These are phyloP conservation scores for Picochlorum sp. DNA, from an alignment of 139 green algal species.

Conservation along the genomic window DNA sequence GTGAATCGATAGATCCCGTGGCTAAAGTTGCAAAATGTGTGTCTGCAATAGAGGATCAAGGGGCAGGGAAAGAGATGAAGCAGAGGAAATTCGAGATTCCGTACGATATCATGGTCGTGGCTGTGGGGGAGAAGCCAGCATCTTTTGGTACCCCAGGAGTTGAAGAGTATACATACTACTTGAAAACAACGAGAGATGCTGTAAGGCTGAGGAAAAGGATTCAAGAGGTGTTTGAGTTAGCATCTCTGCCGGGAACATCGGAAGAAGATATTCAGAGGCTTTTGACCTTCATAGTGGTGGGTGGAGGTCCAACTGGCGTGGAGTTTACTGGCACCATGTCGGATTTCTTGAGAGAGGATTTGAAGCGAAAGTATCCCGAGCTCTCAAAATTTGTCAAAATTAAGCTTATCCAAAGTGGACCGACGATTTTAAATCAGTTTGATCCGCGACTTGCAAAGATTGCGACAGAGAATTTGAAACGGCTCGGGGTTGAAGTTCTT, in stretches of 20 bases:
- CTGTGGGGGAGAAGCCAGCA: slow-evolving; percentile 62
- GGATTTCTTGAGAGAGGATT: slow-evolving; percentile 27
- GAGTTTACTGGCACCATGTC: slow-evolving; percentile 68
- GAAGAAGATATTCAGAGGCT: slow-evolving; percentile 35
- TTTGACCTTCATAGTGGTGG: slow-evolving; percentile 75
- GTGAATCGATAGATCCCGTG: not conserved
- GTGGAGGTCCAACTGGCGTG: slow-evolving; percentile 70
- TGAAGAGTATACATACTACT: slow-evolving; percentile 59
- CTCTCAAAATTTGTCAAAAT: slow-evolving; percentile 30
- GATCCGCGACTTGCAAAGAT: slow-evolving; percentile 67
- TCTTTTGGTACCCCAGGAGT: slow-evolving; percentile 84
- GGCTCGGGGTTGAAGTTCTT: slow-evolving; percentile 53
- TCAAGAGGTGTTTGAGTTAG: slow-evolving; percentile 56
- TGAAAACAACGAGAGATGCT: slow-evolving; percentile 50
- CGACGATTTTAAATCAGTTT: slow-evolving; percentile 51
- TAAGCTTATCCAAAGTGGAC: slow-evolving; percentile 57
- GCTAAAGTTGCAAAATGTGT: slow-evolving; percentile 19
- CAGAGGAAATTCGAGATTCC: slow-evolving; percentile 42
- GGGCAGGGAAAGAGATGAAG: slow-evolving; percentile 31
- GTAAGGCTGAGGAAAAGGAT: slow-evolving; percentile 45
- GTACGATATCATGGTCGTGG: slow-evolving; percentile 69
- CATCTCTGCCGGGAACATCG: slow-evolving; percentile 41
- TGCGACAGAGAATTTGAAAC: slow-evolving; percentile 51
- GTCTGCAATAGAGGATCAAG: slow-evolving; percentile 27
- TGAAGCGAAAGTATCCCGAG: slow-evolving; percentile 21